Conservation (phyloP, 2,329 filamentous ascomycete species). For the Paracoccidioides brasiliensis region DNA sequence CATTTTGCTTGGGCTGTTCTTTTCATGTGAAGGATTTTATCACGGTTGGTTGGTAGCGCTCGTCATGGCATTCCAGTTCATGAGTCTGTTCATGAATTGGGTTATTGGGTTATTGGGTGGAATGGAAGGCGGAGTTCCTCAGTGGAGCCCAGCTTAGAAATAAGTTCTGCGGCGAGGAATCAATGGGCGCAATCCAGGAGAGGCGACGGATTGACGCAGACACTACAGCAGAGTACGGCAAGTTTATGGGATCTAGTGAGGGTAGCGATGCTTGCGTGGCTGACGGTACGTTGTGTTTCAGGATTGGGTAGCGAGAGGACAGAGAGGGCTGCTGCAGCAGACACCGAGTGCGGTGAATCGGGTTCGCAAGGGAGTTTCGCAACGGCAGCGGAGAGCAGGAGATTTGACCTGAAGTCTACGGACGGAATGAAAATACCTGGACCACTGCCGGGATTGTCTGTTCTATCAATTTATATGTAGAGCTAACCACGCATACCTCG, state of each 20-base stretch:
- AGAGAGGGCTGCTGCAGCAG: not conserved
- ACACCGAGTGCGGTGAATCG: not conserved
- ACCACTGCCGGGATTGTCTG: too few species aligned
- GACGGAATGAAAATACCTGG: too few species aligned
- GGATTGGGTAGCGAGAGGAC: not conserved
- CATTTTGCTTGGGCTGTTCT: conserved; percentile 4
- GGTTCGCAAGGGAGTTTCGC: too few species aligned
- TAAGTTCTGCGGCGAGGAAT: not conserved
- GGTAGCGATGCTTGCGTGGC: not conserved
- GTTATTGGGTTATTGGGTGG: not conserved
- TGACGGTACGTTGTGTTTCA: not conserved
- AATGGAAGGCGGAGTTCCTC: not conserved
- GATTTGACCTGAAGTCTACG: too few species aligned
- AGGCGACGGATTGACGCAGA: not conserved
- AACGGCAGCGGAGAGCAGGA: too few species aligned
- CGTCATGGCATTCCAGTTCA: not conserved
- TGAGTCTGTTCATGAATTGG: not conserved
- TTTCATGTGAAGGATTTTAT: not conserved
- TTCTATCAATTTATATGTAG: too few species aligned
- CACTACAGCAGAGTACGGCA: not conserved
- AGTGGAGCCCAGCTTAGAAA: not conserved
- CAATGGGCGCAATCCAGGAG: not conserved
- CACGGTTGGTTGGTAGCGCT: not conserved
- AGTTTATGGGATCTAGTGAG: not conserved
- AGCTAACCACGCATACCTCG: too few species aligned